Evolutionary conservation across 208 protist species (phyloP).

Genomic region (Crithidia thermophila): DNA sequence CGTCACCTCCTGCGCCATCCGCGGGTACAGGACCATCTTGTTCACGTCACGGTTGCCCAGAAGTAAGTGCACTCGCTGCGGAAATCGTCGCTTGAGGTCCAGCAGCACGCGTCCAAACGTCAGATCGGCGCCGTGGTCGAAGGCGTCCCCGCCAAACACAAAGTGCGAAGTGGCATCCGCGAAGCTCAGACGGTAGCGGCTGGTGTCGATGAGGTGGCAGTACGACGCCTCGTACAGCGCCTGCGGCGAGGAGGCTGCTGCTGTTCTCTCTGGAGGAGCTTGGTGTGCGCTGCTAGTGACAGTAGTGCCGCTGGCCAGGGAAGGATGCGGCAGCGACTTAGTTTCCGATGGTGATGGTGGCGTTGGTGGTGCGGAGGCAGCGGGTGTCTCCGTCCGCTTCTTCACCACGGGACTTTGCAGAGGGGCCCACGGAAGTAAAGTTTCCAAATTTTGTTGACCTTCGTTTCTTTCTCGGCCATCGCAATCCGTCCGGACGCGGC

Average conservation of each 20-base stretch:
- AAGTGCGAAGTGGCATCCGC: slow-evolving; percentile 63
- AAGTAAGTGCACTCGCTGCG: slow-evolving; percentile 82
- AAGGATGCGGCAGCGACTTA: neutral
- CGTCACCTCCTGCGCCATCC: slow-evolving; percentile 29
- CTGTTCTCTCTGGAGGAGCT: neutral
- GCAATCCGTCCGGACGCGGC: too few relatives aligned
- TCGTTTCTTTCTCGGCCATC: too few relatives aligned
- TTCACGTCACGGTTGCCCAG: slow-evolving; percentile 93
- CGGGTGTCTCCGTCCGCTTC: neutral
- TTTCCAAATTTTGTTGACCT: neutral
- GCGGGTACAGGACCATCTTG: slow-evolving; percentile 80
- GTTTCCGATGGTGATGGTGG: neutral
- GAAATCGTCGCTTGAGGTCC: slow-evolving; percentile 76
- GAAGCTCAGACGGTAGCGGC: slow-evolving; percentile 41
- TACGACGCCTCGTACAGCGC: neutral
- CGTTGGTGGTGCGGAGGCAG: neutral
- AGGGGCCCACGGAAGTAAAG: neutral
- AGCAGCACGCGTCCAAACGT: slow-evolving; percentile 60
- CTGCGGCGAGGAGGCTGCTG: neutral
- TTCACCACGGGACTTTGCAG: slow-evolving; percentile 4
- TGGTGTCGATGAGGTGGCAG: slow-evolving; percentile 22
- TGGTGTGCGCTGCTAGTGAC: neutral
- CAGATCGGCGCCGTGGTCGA: slow-evolving; percentile 87
- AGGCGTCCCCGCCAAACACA: slow-evolving; percentile 90
- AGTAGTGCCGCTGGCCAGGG: neutral